These are phyloP conservation scores for Chaetomium cochliodes DNA, from an alignment of 495 filamentous ascomycete species.

Conservation along the genomic window DNA sequence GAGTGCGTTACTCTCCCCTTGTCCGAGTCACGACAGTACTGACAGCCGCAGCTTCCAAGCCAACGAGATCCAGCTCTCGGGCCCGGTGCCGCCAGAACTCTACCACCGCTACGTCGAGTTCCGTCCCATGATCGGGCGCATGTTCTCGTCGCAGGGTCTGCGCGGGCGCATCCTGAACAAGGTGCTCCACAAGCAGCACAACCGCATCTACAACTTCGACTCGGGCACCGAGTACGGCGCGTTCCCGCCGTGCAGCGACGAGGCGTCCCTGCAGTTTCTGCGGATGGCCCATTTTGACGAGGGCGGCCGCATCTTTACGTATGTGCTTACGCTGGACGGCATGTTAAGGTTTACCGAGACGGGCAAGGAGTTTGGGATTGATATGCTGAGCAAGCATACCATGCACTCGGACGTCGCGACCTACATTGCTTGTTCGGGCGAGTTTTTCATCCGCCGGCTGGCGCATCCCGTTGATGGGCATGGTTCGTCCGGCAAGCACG, in stretches of 20 bases:
- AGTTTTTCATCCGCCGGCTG: conserved; percentile 84
- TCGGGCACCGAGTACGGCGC: conserved; percentile 65
- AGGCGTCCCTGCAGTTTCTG: conserved; percentile 74
- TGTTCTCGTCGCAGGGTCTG: conserved; percentile 77
- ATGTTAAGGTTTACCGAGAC: conserved; percentile 90
- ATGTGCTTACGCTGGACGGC: conserved; percentile 84
- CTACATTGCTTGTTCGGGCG: conserved; percentile 87
- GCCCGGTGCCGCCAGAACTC: conserved; percentile 72
- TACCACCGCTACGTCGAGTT: conserved; percentile 94
- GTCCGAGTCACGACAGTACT: neutral
- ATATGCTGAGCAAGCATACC: conserved; percentile 87
- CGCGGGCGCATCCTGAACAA: conserved; percentile 76
- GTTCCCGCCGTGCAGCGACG: conserved; percentile 51
- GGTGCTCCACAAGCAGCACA: conserved; percentile 86
- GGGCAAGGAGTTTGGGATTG: conserved; percentile 89
- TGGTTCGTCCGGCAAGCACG: conserved; percentile 2
- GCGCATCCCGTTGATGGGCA: conserved; percentile 19
- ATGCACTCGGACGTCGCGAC: conserved; percentile 90
- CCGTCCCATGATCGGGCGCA: conserved; percentile 80
- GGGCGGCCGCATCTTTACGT: conserved; percentile 85
- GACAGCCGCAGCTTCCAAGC: conserved; percentile 72
- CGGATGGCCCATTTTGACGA: conserved; percentile 83
- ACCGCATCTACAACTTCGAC: conserved; percentile 83
- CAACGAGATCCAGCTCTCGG: conserved; percentile 82
- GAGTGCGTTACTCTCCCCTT: conserved; percentile 51